These are phyloP conservation scores for Basipetospora sp. DNA, from an alignment of 2,329 filamentous ascomycete genomes.

Conservation along the genomic window DNA sequence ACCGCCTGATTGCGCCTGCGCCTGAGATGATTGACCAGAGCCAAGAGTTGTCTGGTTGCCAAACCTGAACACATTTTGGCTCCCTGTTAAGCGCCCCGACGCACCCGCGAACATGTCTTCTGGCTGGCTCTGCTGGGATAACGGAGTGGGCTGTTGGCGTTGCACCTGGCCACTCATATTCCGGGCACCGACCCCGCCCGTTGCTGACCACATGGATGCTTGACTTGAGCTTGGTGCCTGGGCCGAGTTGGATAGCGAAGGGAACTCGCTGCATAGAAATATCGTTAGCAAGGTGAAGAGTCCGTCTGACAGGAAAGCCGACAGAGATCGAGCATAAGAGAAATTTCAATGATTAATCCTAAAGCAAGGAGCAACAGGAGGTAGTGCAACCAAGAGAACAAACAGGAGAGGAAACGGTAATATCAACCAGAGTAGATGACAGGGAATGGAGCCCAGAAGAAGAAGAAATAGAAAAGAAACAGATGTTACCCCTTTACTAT, in stretches of 20 bases:
- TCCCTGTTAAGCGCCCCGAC: constrained; percentile 26
- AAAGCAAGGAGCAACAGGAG: too few relatives aligned
- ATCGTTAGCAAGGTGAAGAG: too few relatives aligned
- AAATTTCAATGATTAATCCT: too few relatives aligned
- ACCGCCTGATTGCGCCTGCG: constrained; percentile 30
- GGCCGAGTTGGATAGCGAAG: constrained; percentile 47
- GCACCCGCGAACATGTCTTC: constrained; percentile 38
- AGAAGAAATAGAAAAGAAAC: background rate
- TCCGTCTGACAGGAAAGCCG: too few relatives aligned
- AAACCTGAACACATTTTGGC: constrained; percentile 30
- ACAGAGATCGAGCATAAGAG: too few relatives aligned
- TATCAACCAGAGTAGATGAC: too few relatives aligned
- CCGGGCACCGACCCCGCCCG: constrained; percentile 24
- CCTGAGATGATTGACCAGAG: constrained; percentile 19
- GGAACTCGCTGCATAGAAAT: constrained; percentile 44
- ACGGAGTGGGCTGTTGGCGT: constrained; percentile 35
- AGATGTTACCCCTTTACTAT: constrained; percentile 18
- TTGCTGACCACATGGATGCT: constrained; percentile 40
- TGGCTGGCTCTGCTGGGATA: constrained; percentile 35
- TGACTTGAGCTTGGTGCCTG: constrained; percentile 35
- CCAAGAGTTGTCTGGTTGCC: constrained; percentile 27
- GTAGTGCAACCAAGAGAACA: too few relatives aligned
- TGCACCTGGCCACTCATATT: constrained; percentile 34
- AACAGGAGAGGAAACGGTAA: too few relatives aligned
- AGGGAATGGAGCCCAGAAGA: background rate